Base-by-base conservation (phyloP, 2,329 filamentous ascomycete species). In the Penicillium aurantiogriseum region DNA sequence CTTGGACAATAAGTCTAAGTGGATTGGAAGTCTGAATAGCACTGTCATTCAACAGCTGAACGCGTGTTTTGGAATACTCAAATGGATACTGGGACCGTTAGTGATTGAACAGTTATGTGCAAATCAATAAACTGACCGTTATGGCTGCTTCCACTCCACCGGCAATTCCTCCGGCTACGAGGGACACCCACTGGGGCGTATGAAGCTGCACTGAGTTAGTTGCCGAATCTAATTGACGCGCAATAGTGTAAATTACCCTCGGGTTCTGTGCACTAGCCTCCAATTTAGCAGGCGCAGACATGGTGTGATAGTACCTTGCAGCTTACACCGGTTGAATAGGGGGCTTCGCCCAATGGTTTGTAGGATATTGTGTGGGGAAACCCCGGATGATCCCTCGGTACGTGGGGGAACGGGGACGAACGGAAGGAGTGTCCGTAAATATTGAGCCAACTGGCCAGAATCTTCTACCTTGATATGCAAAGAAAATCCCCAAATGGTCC, bases 61-160 rank as follows among this genome's bases (percentile, higher is more conserved):
- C 55, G 7, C 61, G 61, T 43, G 62, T 62, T 71, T 89, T 89
- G 53, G 85, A 85, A 63, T 87, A 89, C 67, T 88, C 86, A 64
- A 88, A 83, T 0, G 86, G 86, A 69, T 88, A 88, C 76, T 80
- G 57, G 2, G 25, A 11, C 10, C 36, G 25, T 60, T 29, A 62
- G 35, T 38, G n/a, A 3, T 23, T 35, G 19, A 23, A 27, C 8
- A 5, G 5, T 3, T 23, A 25, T n/a, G 10, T 19, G 19, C n/a
- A 17, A 10, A 23, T 17, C 15, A 15, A 17, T 10, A 56, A 17
- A 64, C 69, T 48, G 50, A 79, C 77, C 4, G 82, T 85, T 21
- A 77, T 70, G 3, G 77, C 74, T 5, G 81, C 81, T 66, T 85
- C 82, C 8, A 82, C 71, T n/a, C 75, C 80, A 13, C 82, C 83